Conservation (phyloP, 2,329 filamentous ascomycete genomes). For the Emmonsiellopsis sp. region DNA sequence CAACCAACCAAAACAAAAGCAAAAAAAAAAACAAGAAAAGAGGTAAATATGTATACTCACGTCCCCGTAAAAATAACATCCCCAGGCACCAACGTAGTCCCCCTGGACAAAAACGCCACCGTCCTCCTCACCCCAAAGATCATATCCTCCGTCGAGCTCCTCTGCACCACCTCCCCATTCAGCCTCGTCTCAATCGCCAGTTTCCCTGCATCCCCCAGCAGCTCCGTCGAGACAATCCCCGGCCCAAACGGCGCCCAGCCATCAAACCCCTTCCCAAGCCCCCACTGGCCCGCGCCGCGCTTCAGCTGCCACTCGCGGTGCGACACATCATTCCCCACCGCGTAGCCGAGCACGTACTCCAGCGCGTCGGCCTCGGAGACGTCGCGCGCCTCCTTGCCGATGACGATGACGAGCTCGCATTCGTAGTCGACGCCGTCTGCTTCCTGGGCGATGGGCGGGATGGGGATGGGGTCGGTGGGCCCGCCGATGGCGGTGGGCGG, state of each 20-base stretch:
- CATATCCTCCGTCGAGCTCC: constrained; percentile 40
- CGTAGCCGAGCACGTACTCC: constrained; percentile 65
- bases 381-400: constrained; percentile 57
- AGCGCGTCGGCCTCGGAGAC: constrained; percentile 57
- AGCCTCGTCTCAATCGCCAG: constrained; percentile 37
- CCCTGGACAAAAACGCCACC: constrained; percentile 38
- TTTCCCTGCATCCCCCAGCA: constrained; percentile 36
- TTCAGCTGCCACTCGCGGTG: constrained; percentile 68
- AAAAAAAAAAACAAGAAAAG: neutral
- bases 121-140: constrained; percentile 39
- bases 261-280: constrained; percentile 64
- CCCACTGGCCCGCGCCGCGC: constrained; percentile 60
- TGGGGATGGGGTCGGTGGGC: constrained; percentile 56
- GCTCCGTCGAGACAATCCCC: constrained; percentile 51
- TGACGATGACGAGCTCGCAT: constrained; percentile 65
- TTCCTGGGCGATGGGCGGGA: constrained; percentile 57
- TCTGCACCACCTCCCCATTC: constrained; percentile 42
- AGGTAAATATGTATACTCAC: constrained; percentile 22
- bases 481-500: constrained; percentile 57
- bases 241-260: constrained; percentile 67
- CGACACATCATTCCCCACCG: constrained; percentile 69
- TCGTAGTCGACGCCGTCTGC: constrained; percentile 65
- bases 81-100: constrained; percentile 31
- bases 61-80: constrained; percentile 37
- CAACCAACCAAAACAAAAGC: neutral